Evolutionary conservation across 805 yeast genomes (phyloP), one percentile per base, ranked within the genome.

Genomic region (Wickerhamiella parazyma): DNA sequence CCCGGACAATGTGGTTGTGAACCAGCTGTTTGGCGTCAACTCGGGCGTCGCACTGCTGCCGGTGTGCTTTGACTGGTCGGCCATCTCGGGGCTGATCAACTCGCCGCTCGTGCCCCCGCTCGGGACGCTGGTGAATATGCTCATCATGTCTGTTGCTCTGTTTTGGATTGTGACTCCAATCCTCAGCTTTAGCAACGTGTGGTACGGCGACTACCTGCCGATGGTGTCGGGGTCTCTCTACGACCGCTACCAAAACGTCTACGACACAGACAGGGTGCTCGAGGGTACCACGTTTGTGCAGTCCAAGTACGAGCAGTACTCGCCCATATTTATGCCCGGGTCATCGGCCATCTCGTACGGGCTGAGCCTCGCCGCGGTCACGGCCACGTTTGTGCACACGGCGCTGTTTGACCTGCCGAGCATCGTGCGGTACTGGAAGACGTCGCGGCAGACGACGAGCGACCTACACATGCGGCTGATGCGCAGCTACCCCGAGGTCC

Each of bases 41-140:
- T 61, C 73, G 12, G 87, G 87, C 11, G 61, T 78, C 47, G 85
- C 83, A 17, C 54, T 76, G 55, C 58, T 76, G 50, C 86, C 86
- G 9, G 56, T 77, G 36, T 73, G 80, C 14, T 76, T 79, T 53
- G 84, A 78, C 59, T 79, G 83, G 83, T 71, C 71, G 52, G 75
- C 74, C 54, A 64, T 77, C 33, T 70, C 76, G 7, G 65, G 63
- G 25, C 71, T 68, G 59, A 61, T 73, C 49, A 77, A 77, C 14
- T 72, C 78, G 17, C 84, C 85, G 9, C 66, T 79, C 55, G 66
- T 76, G 43, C 78, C 82, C 8, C 84, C 85, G 16, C 63, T 69
- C 17, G 64, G 66, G 44, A 68, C 71, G 4, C 56, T 65, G 33
- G 56, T 60, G 19, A 67, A 67, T 43, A 69, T 71, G 21, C 58